Evolutionary conservation across 108 stramenopile species (phyloP).

Genomic region (Skeletonema potamos): DNA sequence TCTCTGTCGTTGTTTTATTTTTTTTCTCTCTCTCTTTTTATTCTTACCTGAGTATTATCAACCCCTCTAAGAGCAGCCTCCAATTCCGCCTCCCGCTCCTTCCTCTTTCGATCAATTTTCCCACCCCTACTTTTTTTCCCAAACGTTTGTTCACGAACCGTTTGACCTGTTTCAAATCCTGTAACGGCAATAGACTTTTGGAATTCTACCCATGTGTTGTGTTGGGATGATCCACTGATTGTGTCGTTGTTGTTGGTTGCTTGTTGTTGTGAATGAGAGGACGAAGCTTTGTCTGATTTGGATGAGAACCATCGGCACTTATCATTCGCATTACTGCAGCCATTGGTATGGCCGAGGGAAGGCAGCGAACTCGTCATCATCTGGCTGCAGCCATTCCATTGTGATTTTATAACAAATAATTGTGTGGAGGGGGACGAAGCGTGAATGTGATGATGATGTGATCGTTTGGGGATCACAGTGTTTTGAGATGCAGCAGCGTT

Average conservation of each 20-base stretch:
- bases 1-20: no score
- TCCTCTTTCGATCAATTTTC: constrained; percentile 50
- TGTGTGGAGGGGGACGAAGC: not conserved
- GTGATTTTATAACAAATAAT: not conserved
- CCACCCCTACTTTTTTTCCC: constrained; percentile 63
- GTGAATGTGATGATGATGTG: not conserved
- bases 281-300: not conserved
- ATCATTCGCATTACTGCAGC: not conserved
- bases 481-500: not conserved
- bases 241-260: not conserved
- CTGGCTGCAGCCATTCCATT: not conserved
- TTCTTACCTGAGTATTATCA: constrained; percentile 33
- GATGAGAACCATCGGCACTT: not conserved
- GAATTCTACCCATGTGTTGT: constrained; percentile 83
- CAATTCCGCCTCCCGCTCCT: constrained; percentile 50
- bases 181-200: constrained; percentile 79
- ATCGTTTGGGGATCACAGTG: not conserved
- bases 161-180: constrained; percentile 86
- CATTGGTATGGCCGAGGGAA: no score
- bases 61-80: constrained; percentile 29
- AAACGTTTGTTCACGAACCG: constrained; percentile 26
- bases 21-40: no score
- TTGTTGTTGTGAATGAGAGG: not conserved
- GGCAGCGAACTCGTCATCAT: not conserved
- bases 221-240: constrained; percentile 43